Percentiles rank a stretch among this genome's conserved stretches.
Evolutionary conservation across 2,329 filamentous ascomycete species (phyloP).

Genomic region (Aspergillus sp.): DNA sequence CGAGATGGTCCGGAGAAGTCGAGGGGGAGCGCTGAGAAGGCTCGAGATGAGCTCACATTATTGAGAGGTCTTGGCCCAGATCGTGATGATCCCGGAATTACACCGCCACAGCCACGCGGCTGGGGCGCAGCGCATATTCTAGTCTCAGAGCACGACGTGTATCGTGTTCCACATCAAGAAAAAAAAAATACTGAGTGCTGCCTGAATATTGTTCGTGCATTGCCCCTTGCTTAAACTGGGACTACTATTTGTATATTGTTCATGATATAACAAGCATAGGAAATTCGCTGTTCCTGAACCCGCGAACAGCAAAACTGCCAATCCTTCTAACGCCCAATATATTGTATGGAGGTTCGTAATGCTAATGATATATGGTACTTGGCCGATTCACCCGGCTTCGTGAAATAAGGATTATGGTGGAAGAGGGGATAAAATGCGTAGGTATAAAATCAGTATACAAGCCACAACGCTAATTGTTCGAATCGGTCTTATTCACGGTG

Average conservation of each 20-base stretch:
- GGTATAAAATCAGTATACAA: not conserved
- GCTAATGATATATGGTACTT: not conserved
- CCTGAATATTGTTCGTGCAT: not conserved
- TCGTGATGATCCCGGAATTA: not conserved
- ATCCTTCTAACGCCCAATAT: slow-evolving; percentile 1
- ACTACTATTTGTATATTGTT: not conserved
- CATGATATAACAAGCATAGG: not conserved
- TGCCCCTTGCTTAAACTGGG: not conserved
- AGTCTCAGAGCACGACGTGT: not conserved
- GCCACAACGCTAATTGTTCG: not conserved
- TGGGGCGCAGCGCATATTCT: not conserved
- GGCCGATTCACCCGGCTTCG: not conserved
- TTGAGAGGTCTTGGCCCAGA: not conserved
- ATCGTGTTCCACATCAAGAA: not conserved
- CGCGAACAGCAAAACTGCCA: not conserved
- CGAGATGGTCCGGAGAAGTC: not conserved
- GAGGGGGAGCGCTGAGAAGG: not conserved
- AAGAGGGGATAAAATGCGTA: not conserved
- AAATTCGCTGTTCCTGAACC: not conserved
- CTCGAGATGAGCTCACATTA: not conserved
- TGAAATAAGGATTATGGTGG: not conserved
- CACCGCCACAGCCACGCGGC: slow-evolving; percentile 4
- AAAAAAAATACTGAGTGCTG: not conserved
- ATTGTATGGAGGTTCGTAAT: not conserved
- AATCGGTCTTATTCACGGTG: not conserved